These are phyloP conservation scores for Pouteria campechiana DNA, from an alignment of 179 eudicot genomes.

Conservation along the genomic window DNA sequence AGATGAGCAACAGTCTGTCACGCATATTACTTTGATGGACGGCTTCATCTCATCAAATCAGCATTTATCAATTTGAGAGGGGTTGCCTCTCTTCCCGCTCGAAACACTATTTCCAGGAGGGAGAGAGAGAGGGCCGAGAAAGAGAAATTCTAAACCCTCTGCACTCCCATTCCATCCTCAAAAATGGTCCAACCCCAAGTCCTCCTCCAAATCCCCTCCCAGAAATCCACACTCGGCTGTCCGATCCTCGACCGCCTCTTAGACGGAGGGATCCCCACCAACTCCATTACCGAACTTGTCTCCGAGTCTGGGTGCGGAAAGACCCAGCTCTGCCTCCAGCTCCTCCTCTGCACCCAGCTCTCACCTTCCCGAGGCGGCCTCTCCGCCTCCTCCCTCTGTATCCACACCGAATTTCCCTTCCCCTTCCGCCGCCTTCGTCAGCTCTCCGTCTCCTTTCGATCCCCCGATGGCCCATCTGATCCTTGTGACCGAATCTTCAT, in stretches of 20 bases:
- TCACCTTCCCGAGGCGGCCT: constrained; percentile 53
- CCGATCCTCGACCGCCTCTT: constrained; percentile 53
- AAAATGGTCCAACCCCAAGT: constrained; percentile 38
- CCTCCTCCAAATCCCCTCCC: constrained; percentile 22
- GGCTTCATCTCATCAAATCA: too few relatives aligned
- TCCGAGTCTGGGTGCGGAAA: constrained; percentile 81
- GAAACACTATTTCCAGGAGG: too few relatives aligned
- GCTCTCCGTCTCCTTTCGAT: constrained; percentile 27
- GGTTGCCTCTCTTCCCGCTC: too few relatives aligned
- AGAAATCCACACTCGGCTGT: constrained; percentile 43
- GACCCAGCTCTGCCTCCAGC: constrained; percentile 80
- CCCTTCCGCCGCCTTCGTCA: constrained; percentile 72
- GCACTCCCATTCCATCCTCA: too few relatives aligned
- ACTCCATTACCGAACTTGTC: constrained; percentile 63
- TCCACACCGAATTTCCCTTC: constrained; percentile 77
- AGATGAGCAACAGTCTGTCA: too few relatives aligned
- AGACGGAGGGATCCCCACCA: constrained; percentile 70
- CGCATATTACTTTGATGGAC: too few relatives aligned
- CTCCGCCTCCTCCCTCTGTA: constrained; percentile 45
- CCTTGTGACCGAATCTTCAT: constrained; percentile 36
- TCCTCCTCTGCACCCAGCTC: constrained; percentile 70
- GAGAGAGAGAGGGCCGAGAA: too few relatives aligned
- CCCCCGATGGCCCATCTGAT: constrained; percentile 15
- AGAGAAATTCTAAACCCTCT: too few relatives aligned
- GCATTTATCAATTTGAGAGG: too few relatives aligned